Base-by-base conservation (phyloP, 2,329 filamentous ascomycete species). In the Pseudocercospora ulei region DNA sequence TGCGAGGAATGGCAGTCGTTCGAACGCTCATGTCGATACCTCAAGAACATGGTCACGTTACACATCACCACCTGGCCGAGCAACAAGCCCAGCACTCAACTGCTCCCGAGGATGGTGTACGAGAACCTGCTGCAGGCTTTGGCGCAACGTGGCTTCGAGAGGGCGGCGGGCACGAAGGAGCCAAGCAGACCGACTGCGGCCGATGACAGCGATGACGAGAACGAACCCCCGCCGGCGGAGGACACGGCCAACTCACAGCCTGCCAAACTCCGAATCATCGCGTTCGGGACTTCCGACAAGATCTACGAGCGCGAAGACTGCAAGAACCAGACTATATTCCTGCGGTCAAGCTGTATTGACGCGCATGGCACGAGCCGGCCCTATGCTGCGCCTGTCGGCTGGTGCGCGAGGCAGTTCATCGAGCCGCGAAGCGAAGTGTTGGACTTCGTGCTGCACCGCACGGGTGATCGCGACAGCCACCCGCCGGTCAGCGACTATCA, bases 41-140 rank as follows among this genome's bases (percentile, higher is more conserved):
- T 70, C 7, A 51, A 55, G 6, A 50, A 63, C 19, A 55, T 70
- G 5, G 56, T 65, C 3, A 68, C 67, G 0, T 53, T 70, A 11
- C 66, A 70, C 43, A 65, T 70, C 44, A 66, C 65, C 0, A 67
- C 63, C 3, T 70, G 67, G 64, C 67, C 67, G 3, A 66, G 50
- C 13, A 67, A 65, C 45, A 59, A 55, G 24, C 63, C 63, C 1
- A 62, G 57, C 2, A 53, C 53, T 16, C 48, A 62, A 28, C 56
- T 62, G 18, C 53, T 68, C 3, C 63, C 65, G 0, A 59, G 62
- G 23, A 58, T 61, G 38, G 56, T 67, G 8, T 70, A 69, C 49
- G 65, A 68, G 46, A 59, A 62, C 28, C 54, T 68, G 4, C 59
- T 70, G 13, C 55, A 54, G 28, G 45, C 43, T 9, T 28, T 55